These are phyloP conservation scores for Nakaseomyces nivariensis DNA, from an alignment of 1,139 yeast species.

Conservation along the genomic window DNA sequence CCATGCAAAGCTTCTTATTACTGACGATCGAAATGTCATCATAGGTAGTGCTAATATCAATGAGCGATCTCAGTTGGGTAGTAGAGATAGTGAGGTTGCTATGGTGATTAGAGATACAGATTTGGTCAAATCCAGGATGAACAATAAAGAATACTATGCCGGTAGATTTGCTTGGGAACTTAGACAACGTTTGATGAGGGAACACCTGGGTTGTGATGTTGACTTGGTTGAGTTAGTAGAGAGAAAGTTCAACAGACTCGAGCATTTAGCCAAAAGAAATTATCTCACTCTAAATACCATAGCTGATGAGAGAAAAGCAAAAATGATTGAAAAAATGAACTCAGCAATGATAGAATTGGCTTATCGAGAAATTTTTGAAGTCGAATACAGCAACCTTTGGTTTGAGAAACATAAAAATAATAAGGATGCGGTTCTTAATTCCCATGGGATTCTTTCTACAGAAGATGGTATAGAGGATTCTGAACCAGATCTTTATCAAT, in stretches of 20 bases:
- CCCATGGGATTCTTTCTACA: not conserved
- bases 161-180: constrained; percentile 85
- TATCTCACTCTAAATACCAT: constrained; percentile 20
- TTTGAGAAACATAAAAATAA: not conserved
- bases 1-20: constrained; percentile 86
- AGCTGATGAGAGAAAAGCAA: constrained; percentile 2
- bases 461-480: not conserved
- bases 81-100: constrained; percentile 90
- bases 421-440: not conserved
- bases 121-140: constrained; percentile 65
- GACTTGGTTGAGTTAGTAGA: constrained; percentile 82
- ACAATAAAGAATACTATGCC: constrained; percentile 69
- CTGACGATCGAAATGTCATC: constrained; percentile 87
- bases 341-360: constrained; percentile 73
- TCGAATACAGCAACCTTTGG: constrained; percentile 40
- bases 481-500: not conserved
- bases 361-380: constrained; percentile 51
- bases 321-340: constrained; percentile 23
- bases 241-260: constrained; percentile 54
- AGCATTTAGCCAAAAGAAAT: constrained; percentile 41
- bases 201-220: constrained; percentile 88
- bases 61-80: constrained; percentile 90
- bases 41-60: constrained; percentile 96
- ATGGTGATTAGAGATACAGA: constrained; percentile 79
- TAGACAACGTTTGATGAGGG: constrained; percentile 88